Evolutionary conservation across 768 basidiomycete genomes (phyloP).

Genomic region (Termitomyces sp.): DNA sequence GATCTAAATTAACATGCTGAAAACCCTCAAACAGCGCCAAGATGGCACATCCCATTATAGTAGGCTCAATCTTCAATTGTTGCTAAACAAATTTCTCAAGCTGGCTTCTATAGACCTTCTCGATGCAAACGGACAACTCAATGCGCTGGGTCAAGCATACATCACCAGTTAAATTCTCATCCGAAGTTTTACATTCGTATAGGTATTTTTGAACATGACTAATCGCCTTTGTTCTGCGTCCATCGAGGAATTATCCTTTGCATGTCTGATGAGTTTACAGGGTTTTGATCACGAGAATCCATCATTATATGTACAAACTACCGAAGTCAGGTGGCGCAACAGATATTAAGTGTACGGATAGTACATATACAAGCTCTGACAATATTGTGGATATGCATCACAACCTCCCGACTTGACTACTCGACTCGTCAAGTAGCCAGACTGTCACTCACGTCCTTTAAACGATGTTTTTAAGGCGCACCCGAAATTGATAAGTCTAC

Average conservation of each 20-base stretch:
- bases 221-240: neutral
- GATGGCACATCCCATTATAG: slow-evolving; percentile 17
- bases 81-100: neutral
- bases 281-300: neutral
- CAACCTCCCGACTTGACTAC: slow-evolving; percentile 21
- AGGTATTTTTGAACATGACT: neutral
- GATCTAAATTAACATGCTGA: neutral
- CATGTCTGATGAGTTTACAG: neutral
- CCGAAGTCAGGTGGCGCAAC: neutral
- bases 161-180: slow-evolving; percentile 3
- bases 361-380: neutral
- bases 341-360: neutral
- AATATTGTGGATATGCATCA: slow-evolving; percentile 25
- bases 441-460: slow-evolving; percentile 3
- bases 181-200: too few species aligned
- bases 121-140: slow-evolving; percentile 16
- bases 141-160: slow-evolving; percentile 15
- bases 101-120: slow-evolving; percentile 11
- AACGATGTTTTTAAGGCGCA: slow-evolving; percentile 20
- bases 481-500: slow-evolving; percentile 20
- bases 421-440: slow-evolving; percentile 19
- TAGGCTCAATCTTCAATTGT: neutral
- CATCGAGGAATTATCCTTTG: neutral
- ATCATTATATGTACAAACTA: too few species aligned
- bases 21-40: slow-evolving; percentile 11